Percentiles rank a stretch among this genome's conserved stretches.
Conservation (phyloP, 2,329 filamentous ascomycete genomes). For the Phyllosticta citribraziliensis region DNA sequence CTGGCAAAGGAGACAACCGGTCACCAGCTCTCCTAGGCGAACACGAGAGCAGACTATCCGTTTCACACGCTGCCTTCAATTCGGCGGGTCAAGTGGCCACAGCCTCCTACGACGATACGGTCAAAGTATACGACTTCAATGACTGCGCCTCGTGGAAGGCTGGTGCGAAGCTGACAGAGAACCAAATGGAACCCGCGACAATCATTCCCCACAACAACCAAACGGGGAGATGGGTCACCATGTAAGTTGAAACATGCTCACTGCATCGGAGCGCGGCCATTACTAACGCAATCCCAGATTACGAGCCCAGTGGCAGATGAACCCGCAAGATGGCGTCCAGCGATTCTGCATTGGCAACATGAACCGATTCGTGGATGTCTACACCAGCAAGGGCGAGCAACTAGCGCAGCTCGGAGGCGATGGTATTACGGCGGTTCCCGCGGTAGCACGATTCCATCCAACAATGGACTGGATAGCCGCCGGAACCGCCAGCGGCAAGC, state of each 20-base stretch:
- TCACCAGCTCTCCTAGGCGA: constrained; percentile 66
- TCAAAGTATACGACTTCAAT: constrained; percentile 81
- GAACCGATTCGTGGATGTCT: constrained; percentile 94
- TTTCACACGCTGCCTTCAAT: constrained; percentile 90
- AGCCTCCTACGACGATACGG: constrained; percentile 85
- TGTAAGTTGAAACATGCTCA: constrained; percentile 37
- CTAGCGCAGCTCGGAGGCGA: constrained; percentile 81
- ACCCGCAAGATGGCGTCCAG: constrained; percentile 67
- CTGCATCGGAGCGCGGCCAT: not conserved
- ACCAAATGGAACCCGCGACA: constrained; percentile 58
- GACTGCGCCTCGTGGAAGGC: constrained; percentile 39
- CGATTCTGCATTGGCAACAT: constrained; percentile 94
- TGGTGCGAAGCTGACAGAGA: constrained; percentile 47
- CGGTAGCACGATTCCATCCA: constrained; percentile 84
- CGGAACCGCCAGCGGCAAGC: constrained; percentile 82
- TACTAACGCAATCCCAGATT: constrained; percentile 21
- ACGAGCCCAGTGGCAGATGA: constrained; percentile 82
- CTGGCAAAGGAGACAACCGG: constrained; percentile 48
- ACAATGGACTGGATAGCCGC: constrained; percentile 84
- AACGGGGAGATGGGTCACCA: constrained; percentile 89
- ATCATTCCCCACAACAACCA: constrained; percentile 85
- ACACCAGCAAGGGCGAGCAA: constrained; percentile 71
- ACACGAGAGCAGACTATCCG: constrained; percentile 72
- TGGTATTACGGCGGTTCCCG: constrained; percentile 87
- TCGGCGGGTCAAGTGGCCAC: constrained; percentile 78